phyloP scores from a whole-genome alignment of 768 basidiomycete species.

The Kwoniella heveanensis region DNA sequence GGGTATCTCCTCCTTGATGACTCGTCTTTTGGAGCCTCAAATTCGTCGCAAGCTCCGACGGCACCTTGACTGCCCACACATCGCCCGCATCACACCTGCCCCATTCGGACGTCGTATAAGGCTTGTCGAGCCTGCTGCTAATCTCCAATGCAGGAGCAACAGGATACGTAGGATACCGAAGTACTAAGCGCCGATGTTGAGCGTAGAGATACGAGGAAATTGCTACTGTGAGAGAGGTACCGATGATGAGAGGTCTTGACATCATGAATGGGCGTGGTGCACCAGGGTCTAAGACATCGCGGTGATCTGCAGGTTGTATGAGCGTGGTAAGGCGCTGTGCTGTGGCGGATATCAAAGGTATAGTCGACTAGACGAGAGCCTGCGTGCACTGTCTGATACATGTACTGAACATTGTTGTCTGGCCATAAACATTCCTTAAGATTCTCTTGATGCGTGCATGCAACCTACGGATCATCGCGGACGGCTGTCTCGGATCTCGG shows the following conservation, averaged over 20 bases:
- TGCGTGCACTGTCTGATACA: too few species aligned
- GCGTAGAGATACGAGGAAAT: not conserved
- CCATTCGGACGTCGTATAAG: slow-evolving; percentile 7
- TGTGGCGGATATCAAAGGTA: too few species aligned
- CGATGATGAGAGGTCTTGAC: not conserved
- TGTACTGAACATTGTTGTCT: too few species aligned
- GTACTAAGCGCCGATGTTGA: not conserved
- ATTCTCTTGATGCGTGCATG: too few species aligned
- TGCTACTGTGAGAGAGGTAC: not conserved
- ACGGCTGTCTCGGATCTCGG: slow-evolving; percentile 2
- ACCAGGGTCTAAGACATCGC: too few species aligned
- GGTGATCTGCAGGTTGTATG: too few species aligned
- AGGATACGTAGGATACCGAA: not conserved
- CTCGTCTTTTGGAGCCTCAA: too few species aligned
- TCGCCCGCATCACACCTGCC: slow-evolving; percentile 6
- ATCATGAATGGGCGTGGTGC: too few species aligned
- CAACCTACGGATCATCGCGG: too few species aligned
- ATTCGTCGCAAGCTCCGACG: not conserved
- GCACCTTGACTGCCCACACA: slow-evolving; percentile 10
- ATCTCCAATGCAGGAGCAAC: slow-evolving; percentile 1
- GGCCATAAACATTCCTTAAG: too few species aligned
- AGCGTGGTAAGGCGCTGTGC: too few species aligned
- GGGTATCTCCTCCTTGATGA: not conserved
- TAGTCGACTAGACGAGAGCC: too few species aligned
- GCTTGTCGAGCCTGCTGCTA: not conserved